Evolutionary conservation across 192 early-diverging fungal species (phyloP), one percentile per base, ranked within the genome.

Genomic region (Borealophlyctis nickersoniae): DNA sequence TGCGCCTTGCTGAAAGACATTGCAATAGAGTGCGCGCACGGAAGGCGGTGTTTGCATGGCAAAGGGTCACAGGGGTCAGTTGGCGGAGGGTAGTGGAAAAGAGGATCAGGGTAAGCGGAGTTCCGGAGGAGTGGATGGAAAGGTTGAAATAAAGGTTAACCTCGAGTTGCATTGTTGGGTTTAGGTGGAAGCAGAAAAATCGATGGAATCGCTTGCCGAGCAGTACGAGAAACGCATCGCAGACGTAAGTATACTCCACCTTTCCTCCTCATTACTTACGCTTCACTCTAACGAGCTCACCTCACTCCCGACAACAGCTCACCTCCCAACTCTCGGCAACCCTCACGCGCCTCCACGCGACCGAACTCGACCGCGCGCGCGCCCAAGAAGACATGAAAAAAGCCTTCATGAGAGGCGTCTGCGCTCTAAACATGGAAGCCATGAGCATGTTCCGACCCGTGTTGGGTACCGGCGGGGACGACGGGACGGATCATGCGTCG

Each of bases 361-460:
- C 50, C 7, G 72, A 78, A 31, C 16, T 13, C 5, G 66, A 60
- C 45, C 65, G 69, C 2, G 39, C 57, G 35, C 62, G 54, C 32
- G 70, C 71, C 19, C 71, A 75, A 33, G 67, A 67, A 50, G 73
- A 79, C 27, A 73, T 75, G 70, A 79, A 75, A 52, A 75, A 75
- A 49, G 77, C 77, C 1, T 66, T 79, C 23, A 70, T 79, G 73
- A 60, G 77, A 1, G 77, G 77, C 23, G 77, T 79, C 1, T 74
- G 73, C 55, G 77, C 77, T 11, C 51, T 79, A 4, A 79, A 79
- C 49, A 79, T 79, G 77, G 77, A 79, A 52, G 77, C 77, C 7
- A 75, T 79, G 77, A 53, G 52, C 39, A 71, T 79, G 53, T 75
- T 79, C 55, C 65, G 74, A 22, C 34, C 61, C 9, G 39, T 45